These are phyloP conservation scores for Candida oleophila DNA, from an alignment of 805 yeast genomes.

Conservation along the genomic window DNA sequence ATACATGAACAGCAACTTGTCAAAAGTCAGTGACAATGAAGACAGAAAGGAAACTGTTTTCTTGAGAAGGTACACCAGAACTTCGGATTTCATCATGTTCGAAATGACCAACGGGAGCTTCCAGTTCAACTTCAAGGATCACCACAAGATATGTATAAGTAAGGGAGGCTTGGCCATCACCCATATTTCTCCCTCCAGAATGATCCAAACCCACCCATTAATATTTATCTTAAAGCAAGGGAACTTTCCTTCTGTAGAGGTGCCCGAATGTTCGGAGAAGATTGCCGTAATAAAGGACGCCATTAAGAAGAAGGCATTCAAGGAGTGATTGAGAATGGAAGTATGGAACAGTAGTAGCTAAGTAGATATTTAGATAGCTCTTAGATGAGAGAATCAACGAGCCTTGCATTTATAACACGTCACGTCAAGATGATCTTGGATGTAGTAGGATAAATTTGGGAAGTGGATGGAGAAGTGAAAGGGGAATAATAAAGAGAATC, in stretches of 20 bases:
- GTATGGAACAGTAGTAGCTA: neutral
- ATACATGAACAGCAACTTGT: constrained; percentile 89
- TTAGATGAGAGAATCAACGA: neutral
- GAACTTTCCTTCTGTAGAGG: constrained; percentile 37
- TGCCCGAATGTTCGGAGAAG: constrained; percentile 44
- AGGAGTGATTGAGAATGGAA: constrained; percentile 10
- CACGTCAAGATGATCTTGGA: too few relatives aligned
- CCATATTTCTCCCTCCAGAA: constrained; percentile 76
- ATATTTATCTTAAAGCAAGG: constrained; percentile 41
- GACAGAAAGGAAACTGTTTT: constrained; percentile 68
- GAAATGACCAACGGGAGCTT: constrained; percentile 88
- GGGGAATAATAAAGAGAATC: too few relatives aligned
- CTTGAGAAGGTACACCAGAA: constrained; percentile 79
- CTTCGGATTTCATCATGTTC: constrained; percentile 82
- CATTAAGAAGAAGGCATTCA: constrained; percentile 41
- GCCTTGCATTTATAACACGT: neutral
- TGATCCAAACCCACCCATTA: constrained; percentile 66
- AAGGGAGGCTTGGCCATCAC: constrained; percentile 75
- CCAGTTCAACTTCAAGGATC: constrained; percentile 95
- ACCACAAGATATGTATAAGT: constrained; percentile 81
- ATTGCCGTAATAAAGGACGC: constrained; percentile 60
- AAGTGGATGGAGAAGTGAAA: neutral
- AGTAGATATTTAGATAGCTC: neutral
- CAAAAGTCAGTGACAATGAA: constrained; percentile 69
- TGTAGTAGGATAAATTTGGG: too few relatives aligned